Evolutionary conservation across 305 asterid genomes (phyloP).

Genomic region (Plantago lanceolata): DNA sequence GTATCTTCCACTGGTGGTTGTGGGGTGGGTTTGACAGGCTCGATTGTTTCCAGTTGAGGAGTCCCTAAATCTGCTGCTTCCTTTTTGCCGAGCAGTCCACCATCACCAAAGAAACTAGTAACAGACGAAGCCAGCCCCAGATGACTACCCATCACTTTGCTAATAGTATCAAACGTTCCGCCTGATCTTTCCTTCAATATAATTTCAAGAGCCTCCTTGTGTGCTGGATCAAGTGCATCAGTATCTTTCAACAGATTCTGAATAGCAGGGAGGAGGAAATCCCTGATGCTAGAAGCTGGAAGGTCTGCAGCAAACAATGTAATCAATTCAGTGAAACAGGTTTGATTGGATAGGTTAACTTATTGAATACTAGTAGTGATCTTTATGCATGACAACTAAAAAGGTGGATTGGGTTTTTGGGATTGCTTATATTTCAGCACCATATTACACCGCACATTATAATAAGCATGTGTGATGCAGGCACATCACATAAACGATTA

Average conservation of each 20-base stretch:
- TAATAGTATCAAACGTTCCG: constrained; percentile 69
- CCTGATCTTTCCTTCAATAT: constrained; percentile 87
- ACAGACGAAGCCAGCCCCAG: constrained; percentile 81
- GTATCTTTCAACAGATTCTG: constrained; percentile 80
- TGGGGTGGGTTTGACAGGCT: constrained; percentile 34
- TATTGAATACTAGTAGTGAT: background rate
- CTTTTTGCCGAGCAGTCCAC: constrained; percentile 76
- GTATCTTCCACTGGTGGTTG: constrained; percentile 74
- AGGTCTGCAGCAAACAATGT: constrained; percentile 52
- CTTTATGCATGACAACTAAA: background rate
- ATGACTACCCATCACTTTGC: constrained; percentile 96
- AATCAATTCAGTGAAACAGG: constrained; percentile 3
- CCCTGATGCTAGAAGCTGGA: constrained; percentile 63
- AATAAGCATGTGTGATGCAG: too few species aligned
- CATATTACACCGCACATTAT: too few species aligned
- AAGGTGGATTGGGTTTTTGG: background rate
- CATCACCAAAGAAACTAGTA: constrained; percentile 83
- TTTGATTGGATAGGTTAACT: background rate
- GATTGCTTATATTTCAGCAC: background rate
- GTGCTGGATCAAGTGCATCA: constrained; percentile 98
- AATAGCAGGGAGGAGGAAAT: constrained; percentile 80
- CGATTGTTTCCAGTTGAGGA: constrained; percentile 35
- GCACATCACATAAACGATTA: too few species aligned
- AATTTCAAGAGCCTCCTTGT: constrained; percentile 95
- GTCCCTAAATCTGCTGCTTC: constrained; percentile 47